Base-by-base conservation (phyloP, 2,329 filamentous ascomycete genomes). In the Raffaelea ambrosiae region DNA sequence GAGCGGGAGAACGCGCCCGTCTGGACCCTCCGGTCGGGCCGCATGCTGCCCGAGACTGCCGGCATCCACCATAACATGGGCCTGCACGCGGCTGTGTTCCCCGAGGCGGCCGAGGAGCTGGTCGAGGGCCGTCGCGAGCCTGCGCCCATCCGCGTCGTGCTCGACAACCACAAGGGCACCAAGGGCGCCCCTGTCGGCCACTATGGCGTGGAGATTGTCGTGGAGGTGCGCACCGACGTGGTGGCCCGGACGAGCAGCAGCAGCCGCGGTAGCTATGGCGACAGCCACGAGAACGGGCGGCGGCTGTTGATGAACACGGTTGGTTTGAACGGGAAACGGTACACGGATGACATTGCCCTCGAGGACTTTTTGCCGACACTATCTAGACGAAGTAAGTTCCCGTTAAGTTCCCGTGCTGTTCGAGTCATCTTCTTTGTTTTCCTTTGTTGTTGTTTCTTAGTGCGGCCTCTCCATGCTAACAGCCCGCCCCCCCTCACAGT, bases 11-110 rank as follows among this genome's bases (percentile, higher is more conserved):
- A 84, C 50, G n/a, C n/a, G 7, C 75, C 82, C 16, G 81, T 77
- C 56, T 96, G 88, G 89, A 86, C 86, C 29, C 76, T 94, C 29
- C 79, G 88, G 35, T 85, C 82, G 19, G 76, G 80, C 14, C 77
- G 74, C 50, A 76, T 81, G 61, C 73, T 76, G 13, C 14, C 35
- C 14, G 18, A n/a, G 35, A 38, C 13, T 5, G 13, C 5, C 18
- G 5, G 16, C 35, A 38, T 9, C 35, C 84, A 83, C 58, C 75
- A 68, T 50, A 75, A 68, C 50, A 64, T 84, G 10, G 76, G 72
- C 10, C 56, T 84, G 22, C 77, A 80, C 56, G 79, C 81, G 1
- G 84, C 86, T 5, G 74, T 90, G 3, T 88, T 86, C 50, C 83
- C 89, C 56, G 83, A 88, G 59, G 77, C 76, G 0, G 75, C 79